Conservation (phyloP, 2,329 filamentous ascomycete genomes). For the Colletotrichum sp. region DNA sequence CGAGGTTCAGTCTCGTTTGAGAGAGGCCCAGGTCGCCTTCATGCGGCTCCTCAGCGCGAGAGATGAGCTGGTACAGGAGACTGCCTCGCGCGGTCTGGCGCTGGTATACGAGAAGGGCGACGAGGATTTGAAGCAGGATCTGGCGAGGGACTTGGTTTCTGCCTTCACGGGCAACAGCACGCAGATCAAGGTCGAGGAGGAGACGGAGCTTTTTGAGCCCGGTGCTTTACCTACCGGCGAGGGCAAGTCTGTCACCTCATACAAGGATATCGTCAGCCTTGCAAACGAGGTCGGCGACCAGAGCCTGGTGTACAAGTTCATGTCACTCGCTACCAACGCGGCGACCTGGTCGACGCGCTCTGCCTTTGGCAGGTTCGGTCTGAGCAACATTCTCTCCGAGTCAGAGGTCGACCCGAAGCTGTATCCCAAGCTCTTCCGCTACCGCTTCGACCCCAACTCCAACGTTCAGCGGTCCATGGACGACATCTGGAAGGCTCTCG, state of each 20-base stretch:
- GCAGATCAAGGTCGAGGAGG: slow-evolving; percentile 81
- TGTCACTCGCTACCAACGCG: slow-evolving; percentile 95
- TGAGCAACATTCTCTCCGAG: slow-evolving; percentile 90
- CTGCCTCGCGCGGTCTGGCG: slow-evolving; percentile 87
- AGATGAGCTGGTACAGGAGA: slow-evolving; percentile 95
- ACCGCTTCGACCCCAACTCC: slow-evolving; percentile 91
- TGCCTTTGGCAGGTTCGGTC: slow-evolving; percentile 90
- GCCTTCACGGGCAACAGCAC: slow-evolving; percentile 83
- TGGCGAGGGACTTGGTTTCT: slow-evolving; percentile 86
- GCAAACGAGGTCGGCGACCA: slow-evolving; percentile 98
- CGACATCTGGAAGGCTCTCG: slow-evolving; percentile 95
- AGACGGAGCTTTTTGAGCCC: slow-evolving; percentile 92
- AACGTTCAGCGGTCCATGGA: slow-evolving; percentile 97
- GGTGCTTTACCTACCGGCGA: slow-evolving; percentile 90
- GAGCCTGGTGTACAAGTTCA: slow-evolving; percentile 96
- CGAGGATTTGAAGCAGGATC: slow-evolving; percentile 75
- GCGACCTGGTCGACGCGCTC: slow-evolving; percentile 97
- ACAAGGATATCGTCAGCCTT: slow-evolving; percentile 94
- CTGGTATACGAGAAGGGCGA: slow-evolving; percentile 94
- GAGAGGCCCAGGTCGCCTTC: slow-evolving; percentile 85
- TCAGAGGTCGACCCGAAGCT: slow-evolving; percentile 89
- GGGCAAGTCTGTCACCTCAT: slow-evolving; percentile 88
- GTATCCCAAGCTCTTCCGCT: slow-evolving; percentile 93
- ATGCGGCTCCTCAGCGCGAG: slow-evolving; percentile 85
- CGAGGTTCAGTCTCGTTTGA: slow-evolving; percentile 75